Evolutionary conservation across 345 rosid species (phyloP).

Genomic region (Salix brachista): DNA sequence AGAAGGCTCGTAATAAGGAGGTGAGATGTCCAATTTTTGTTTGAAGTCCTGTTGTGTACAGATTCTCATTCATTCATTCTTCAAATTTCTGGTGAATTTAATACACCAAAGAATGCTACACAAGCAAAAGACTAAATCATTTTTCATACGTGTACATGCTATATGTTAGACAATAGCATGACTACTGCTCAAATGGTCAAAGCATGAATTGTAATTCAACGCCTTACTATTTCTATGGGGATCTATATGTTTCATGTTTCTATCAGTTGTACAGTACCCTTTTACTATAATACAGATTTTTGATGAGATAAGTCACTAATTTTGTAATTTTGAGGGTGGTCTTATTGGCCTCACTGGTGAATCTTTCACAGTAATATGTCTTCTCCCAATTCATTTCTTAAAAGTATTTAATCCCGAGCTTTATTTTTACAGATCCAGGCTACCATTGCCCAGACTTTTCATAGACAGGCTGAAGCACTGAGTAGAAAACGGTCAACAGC

Average conservation of each 20-base stretch:
- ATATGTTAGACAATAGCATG: neutral
- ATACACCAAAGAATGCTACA: neutral
- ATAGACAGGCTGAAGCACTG: slow-evolving; percentile 46
- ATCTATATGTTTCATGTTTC: neutral
- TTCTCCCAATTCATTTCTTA: neutral
- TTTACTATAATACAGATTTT: neutral
- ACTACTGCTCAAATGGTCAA: neutral
- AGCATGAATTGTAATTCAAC: neutral
- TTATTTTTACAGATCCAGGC: slow-evolving; percentile 46
- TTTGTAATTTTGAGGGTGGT: neutral
- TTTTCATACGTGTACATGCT: neutral
- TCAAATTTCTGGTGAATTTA: neutral
- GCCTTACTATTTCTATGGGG: neutral
- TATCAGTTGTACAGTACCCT: neutral
- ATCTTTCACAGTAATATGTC: neutral
- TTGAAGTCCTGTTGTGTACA: neutral
- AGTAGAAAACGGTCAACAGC: slow-evolving; percentile 32
- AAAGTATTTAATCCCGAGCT: slow-evolving; percentile 1
- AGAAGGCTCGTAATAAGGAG: slow-evolving; percentile 48
- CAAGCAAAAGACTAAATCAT: neutral
- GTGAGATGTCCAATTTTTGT: slow-evolving; percentile 20
- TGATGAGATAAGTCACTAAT: neutral
- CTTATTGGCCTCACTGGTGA: neutral
- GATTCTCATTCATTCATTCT: neutral
- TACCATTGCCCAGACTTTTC: slow-evolving; percentile 41